Conservation (phyloP, 1,284 basidiomycete species). For the Peniophora sp. region DNA sequence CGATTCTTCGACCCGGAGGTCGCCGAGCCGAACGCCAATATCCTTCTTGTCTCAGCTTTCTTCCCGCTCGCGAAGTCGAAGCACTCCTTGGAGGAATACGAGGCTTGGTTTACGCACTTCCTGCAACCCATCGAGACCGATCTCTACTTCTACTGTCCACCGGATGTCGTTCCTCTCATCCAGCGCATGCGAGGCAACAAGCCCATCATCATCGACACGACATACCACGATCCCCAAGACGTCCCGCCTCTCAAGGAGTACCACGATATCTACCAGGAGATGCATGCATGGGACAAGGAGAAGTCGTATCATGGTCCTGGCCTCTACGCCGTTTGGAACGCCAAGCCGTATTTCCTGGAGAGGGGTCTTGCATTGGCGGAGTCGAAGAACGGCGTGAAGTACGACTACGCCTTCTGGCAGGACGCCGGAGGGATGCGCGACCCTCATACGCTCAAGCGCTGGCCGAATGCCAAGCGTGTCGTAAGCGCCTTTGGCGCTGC, state of each 20-base stretch:
- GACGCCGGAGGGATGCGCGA: constrained; percentile 42
- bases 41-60: constrained; percentile 45
- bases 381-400: constrained; percentile 14
- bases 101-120: constrained; percentile 7
- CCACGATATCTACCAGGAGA: constrained; percentile 27
- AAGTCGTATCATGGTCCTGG: constrained; percentile 31
- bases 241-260: constrained; percentile 33
- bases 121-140: constrained; percentile 35
- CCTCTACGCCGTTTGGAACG: constrained; percentile 46
- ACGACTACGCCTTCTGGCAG: constrained; percentile 45
- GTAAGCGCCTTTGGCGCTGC: constrained; percentile 31
- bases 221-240: constrained; percentile 35
- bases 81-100: constrained; percentile 23
- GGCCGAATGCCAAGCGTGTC: constrained; percentile 36
- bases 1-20: too few species aligned
- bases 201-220: constrained; percentile 36
- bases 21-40: constrained; percentile 5
- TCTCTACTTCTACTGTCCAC: constrained; percentile 43
- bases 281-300: constrained; percentile 38
- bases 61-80: constrained; percentile 42
- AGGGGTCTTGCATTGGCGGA: constrained; percentile 27
- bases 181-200: constrained; percentile 20
- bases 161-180: constrained; percentile 28
- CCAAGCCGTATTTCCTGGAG: constrained; percentile 41
- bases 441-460: constrained; percentile 29